Evolutionary conservation across 2,329 filamentous ascomycete genomes (phyloP).

Genomic region (Blumeriella jaapii): DNA sequence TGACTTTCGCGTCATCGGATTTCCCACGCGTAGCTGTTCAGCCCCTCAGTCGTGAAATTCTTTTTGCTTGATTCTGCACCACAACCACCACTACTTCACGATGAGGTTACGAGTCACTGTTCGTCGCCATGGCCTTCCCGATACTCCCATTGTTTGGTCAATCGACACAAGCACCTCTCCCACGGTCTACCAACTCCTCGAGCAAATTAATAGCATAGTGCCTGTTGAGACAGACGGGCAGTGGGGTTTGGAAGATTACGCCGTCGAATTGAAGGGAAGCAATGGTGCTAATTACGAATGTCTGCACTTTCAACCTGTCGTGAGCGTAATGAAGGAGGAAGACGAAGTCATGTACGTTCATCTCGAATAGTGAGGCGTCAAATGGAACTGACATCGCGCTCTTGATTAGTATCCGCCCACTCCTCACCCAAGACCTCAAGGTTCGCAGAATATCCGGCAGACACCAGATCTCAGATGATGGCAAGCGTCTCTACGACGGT

Average conservation of each 20-base stretch:
- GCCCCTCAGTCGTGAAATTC: too few relatives aligned
- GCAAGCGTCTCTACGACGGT: constrained; percentile 74
- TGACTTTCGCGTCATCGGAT: too few relatives aligned
- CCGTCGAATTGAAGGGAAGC: constrained; percentile 55
- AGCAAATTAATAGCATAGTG: constrained; percentile 66
- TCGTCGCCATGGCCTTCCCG: constrained; percentile 61
- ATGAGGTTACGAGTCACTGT: constrained; percentile 68
- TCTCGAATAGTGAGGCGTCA: constrained; percentile 1
- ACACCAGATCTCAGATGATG: constrained; percentile 67
- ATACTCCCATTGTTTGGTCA: constrained; percentile 61
- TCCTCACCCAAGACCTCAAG: constrained; percentile 63
- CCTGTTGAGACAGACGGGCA: constrained; percentile 63
- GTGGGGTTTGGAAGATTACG: constrained; percentile 87
- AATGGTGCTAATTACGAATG: constrained; percentile 65
- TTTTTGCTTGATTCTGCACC: too few relatives aligned
- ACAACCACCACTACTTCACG: constrained; percentile 2
- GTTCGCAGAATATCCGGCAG: constrained; percentile 64
- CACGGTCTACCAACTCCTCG: constrained; percentile 66
- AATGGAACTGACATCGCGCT: constrained; percentile 3
- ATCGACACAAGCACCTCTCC: constrained; percentile 39
- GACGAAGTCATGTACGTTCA: constrained; percentile 65
- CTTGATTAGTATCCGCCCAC: constrained; percentile 56
- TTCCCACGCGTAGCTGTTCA: too few relatives aligned
- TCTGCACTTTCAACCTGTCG: constrained; percentile 69
- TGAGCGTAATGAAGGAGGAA: constrained; percentile 63